Conservation (phyloP, 768 basidiomycete species). For the Lactifluus volemus region DNA sequence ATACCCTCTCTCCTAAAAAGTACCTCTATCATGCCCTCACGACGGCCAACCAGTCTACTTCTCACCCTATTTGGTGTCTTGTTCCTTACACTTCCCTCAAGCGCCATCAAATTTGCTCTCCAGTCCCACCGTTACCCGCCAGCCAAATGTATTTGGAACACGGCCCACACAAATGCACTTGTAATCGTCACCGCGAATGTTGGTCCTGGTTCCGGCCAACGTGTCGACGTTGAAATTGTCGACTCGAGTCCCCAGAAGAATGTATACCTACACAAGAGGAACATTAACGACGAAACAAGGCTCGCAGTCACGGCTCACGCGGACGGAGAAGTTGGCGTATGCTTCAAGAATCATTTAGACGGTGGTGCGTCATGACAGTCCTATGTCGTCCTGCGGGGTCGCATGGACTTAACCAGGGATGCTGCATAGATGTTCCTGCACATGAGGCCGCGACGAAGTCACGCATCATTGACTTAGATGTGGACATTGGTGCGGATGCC, state of each 20-base stretch:
- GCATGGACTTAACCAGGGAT: neutral
- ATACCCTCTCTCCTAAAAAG: neutral
- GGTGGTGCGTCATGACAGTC: constrained; percentile 43
- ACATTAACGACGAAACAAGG: constrained; percentile 84
- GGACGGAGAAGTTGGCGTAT: constrained; percentile 93
- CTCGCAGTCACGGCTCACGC: constrained; percentile 90
- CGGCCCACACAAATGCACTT: constrained; percentile 75
- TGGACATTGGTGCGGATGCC: constrained; percentile 97
- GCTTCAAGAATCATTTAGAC: constrained; percentile 77
- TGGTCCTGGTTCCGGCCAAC: constrained; percentile 62
- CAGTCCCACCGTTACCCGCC: constrained; percentile 63
- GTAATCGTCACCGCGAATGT: constrained; percentile 97
- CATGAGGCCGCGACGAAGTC: constrained; percentile 42
- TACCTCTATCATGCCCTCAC: constrained; percentile 8
- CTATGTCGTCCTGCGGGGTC: neutral
- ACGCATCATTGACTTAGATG: constrained; percentile 82
- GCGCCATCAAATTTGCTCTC: constrained; percentile 82
- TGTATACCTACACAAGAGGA: constrained; percentile 83
- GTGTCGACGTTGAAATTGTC: constrained; percentile 89
- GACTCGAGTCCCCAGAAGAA: constrained; percentile 82
- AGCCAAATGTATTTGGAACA: constrained; percentile 92
- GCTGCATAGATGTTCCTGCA: constrained; percentile 13
- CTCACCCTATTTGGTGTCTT: constrained; percentile 21
- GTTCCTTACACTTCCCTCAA: constrained; percentile 25
- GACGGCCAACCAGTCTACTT: constrained; percentile 5